Evolutionary conservation across 1,284 basidiomycete genomes (phyloP), one percentile per base, ranked within the genome.

Genomic region (Pisolithus thermaeus): DNA sequence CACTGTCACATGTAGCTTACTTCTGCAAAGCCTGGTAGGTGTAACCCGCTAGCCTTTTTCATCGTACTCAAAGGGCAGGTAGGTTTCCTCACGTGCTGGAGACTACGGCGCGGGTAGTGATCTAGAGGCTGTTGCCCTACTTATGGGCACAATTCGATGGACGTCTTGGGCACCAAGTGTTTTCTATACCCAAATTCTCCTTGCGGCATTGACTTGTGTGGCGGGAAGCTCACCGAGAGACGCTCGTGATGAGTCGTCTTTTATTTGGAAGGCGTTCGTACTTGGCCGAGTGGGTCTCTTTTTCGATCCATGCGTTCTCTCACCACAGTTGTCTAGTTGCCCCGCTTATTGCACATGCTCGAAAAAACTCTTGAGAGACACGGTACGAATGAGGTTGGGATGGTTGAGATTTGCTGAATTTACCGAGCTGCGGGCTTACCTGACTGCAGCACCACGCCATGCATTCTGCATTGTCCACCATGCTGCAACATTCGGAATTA

Each of bases 201-300:
- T 81, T 22, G 74, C 84, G 3, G 79, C 83, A 7, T 68, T 86
- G 49, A 75, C 74, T 7, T 84, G 79, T 57, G 68, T 89, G 32
- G 72, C 79, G 1, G 81, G 87, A 61, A 75, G 73, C 50, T 60
- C 69, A 22, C 63, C 59, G 16, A 69, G 57, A 43, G 60, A 61
- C 3, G 64, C 67, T 14, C 61, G 65, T 12, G 64, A 66, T 6
- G 62, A 60, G 20, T 66, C 71, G 2, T 67, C 73, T 22, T 66
- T 70, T 23, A 59, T 87, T 25, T 90, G 85, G 87, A 79, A 77
- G 57, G 75, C 80, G 7, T 88, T 90, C 59, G 73, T 87, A n/a
- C 67, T 86, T 46, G 83, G 85, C 38, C 74, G 87, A 49, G 87
- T 90, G 67, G 60, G 76, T 47, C 41, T 56, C 52, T 51, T 16